Evolutionary conservation across 73 alveolate genomes (phyloP).

Genomic region (Symbiodinium pilosum): DNA sequence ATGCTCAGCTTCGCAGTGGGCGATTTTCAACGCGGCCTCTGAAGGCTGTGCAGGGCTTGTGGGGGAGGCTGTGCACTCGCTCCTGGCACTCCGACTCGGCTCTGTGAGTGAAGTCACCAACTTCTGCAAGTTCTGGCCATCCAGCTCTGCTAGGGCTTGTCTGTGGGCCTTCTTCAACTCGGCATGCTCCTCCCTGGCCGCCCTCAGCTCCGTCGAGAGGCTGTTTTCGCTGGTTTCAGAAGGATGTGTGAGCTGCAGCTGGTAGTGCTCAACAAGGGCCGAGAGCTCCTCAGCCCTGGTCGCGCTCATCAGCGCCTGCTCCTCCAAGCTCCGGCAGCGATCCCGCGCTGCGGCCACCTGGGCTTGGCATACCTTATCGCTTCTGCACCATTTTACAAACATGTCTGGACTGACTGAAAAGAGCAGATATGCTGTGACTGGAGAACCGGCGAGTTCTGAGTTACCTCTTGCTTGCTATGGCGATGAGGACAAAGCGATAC

Average conservation of each 20-base stretch:
- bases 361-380: too few relatives aligned
- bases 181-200: constrained; percentile 16
- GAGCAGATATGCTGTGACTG: too few relatives aligned
- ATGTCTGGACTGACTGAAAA: too few relatives aligned
- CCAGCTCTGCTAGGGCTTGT: background rate
- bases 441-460: too few relatives aligned
- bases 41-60: background rate
- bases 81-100: background rate
- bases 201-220: background rate
- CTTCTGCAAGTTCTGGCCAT: background rate
- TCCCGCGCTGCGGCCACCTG: background rate
- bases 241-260: background rate
- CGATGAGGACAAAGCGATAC: too few relatives aligned
- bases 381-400: too few relatives aligned
- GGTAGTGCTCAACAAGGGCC: background rate
- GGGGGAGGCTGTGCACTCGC: background rate
- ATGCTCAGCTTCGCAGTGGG: background rate
- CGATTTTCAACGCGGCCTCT: background rate
- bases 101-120: background rate
- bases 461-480: too few relatives aligned
- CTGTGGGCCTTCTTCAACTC: constrained; percentile 18
- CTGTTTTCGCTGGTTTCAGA: background rate
- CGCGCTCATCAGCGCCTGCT: background rate
- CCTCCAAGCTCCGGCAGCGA: constrained; percentile 10
- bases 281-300: background rate